A percentile compares a stretch with the other conserved stretches of the same genome.
phyloP scores from a whole-genome alignment of 2,329 filamentous ascomycete species.

The Apiospora malaysiana region DNA sequence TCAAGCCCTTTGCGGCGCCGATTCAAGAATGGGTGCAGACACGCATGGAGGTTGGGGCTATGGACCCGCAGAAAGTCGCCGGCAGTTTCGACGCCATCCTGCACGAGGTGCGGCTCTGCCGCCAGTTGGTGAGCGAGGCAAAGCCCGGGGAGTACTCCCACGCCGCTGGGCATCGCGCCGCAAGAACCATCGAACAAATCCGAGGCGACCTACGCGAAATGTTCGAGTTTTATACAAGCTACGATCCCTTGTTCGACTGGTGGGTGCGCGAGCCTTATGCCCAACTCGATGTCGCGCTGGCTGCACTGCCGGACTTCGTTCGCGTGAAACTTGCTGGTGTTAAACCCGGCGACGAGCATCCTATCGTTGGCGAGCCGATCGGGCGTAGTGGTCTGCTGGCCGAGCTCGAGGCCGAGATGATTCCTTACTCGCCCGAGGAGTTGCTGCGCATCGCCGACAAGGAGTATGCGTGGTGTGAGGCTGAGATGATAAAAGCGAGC shows the following conservation, averaged over 20 bases:
- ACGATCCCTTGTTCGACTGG: constrained; percentile 63
- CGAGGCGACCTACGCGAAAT: constrained; percentile 51
- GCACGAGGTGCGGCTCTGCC: constrained; percentile 40
- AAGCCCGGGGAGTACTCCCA: constrained; percentile 44
- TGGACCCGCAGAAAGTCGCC: constrained; percentile 51
- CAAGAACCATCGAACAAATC: constrained; percentile 48
- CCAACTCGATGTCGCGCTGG: constrained; percentile 46
- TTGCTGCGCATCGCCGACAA: constrained; percentile 56
- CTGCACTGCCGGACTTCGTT: constrained; percentile 43
- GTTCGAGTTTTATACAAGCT: constrained; percentile 57
- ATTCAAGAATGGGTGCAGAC: constrained; percentile 54
- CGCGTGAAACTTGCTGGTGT: constrained; percentile 51
- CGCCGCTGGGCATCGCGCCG: constrained; percentile 53
- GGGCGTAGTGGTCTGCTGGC: constrained; percentile 55
- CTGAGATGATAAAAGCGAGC: constrained; percentile 59
- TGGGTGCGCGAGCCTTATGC: constrained; percentile 56
- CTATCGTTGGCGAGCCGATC: constrained; percentile 63
- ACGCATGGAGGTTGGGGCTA: constrained; percentile 50
- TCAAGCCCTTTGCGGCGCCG: constrained; percentile 49
- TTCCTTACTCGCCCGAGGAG: constrained; percentile 63
- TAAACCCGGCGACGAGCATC: constrained; percentile 48
- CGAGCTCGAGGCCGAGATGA: constrained; percentile 62
- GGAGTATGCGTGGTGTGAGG: constrained; percentile 61
- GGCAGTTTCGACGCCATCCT: constrained; percentile 45
- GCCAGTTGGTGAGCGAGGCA: constrained; percentile 41